A percentile compares a stretch with the other conserved stretches of the same genome.
Evolutionary conservation across 176 grass and related monocot genomes (phyloP).

Genomic region (Aegilops umbellulata): DNA sequence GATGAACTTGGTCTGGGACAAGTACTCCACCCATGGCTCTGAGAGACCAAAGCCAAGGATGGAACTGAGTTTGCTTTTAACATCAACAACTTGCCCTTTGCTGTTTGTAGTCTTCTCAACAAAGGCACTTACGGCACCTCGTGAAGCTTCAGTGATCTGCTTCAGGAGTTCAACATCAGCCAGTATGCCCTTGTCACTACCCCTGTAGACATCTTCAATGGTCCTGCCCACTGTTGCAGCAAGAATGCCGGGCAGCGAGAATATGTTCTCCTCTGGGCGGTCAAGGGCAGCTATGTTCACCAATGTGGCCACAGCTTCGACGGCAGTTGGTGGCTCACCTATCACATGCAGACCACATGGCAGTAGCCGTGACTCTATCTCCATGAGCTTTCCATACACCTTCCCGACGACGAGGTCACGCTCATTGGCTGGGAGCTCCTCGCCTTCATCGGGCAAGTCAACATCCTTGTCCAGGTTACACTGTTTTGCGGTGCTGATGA

Average conservation of each 20-base stretch:
- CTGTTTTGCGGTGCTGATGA: conserved; percentile 88
- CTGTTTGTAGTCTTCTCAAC: conserved; percentile 83
- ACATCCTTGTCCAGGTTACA: conserved; percentile 99
- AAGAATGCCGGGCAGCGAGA: conserved; percentile 73
- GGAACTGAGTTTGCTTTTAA: conserved; percentile 61
- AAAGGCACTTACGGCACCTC: conserved; percentile 71
- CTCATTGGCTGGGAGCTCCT: conserved; percentile 62
- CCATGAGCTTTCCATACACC: conserved; percentile 98
- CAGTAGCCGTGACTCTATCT: conserved; percentile 87
- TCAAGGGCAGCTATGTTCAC: conserved; percentile 97
- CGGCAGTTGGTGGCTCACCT: conserved; percentile 87
- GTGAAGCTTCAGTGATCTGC: conserved; percentile 84
- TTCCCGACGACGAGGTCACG: conserved; percentile 85
- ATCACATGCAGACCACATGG: conserved; percentile 98
- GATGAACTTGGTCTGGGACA: conserved; percentile 83
- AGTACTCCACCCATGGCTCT: conserved; percentile 91
- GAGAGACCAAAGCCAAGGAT: conserved; percentile 74
- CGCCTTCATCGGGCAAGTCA: conserved; percentile 78
- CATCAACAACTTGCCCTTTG: conserved; percentile 88
- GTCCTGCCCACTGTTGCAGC: conserved; percentile 72
- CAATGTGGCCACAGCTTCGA: conserved; percentile 91
- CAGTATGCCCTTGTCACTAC: conserved; percentile 85
- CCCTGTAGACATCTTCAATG: conserved; percentile 94
- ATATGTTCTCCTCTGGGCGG: conserved; percentile 77
- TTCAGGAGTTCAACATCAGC: conserved; percentile 94